These are phyloP conservation scores for Candida pini DNA, from an alignment of 805 yeast genomes.

Conservation along the genomic window DNA sequence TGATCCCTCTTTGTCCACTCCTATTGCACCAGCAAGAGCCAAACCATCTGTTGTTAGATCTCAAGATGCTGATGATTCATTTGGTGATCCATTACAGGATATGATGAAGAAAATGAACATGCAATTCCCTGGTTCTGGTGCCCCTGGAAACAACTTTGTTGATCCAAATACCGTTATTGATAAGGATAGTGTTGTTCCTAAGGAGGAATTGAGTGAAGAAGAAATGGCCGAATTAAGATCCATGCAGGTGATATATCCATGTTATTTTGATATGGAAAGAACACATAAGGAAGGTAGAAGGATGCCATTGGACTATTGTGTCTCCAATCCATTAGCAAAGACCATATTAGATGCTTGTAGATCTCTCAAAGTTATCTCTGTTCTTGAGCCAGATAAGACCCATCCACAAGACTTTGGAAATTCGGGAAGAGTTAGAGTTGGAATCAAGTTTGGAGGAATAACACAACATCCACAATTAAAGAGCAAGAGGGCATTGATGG, in stretches of 20 bases:
- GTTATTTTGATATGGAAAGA: conserved; percentile 80
- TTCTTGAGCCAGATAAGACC: conserved; percentile 73
- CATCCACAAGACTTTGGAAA: conserved; percentile 98
- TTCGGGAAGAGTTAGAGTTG: conserved; percentile 89
- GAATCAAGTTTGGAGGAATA: conserved; percentile 46
- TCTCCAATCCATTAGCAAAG: conserved; percentile 82
- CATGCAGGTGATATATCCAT: conserved; percentile 80
- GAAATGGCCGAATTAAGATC: conserved; percentile 59
- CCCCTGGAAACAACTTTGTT: conserved; percentile 14
- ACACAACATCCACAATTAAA: conserved; percentile 30
- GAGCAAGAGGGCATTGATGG: conserved; percentile 63
- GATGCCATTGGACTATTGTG: conserved; percentile 62
- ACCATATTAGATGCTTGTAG: conserved; percentile 69
- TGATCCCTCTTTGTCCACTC: conserved; percentile 64
- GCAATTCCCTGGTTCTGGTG: conserved; percentile 28
- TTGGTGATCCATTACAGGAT: conserved; percentile 20
- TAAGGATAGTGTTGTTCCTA: conserved; percentile 12
- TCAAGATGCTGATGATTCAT: conserved; percentile 38
- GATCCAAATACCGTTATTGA: conserved; percentile 8
- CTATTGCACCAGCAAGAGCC: conserved; percentile 61
- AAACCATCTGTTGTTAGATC: conserved; percentile 58
- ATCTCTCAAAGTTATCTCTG: conserved; percentile 24
- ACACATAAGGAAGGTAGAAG: conserved; percentile 81
- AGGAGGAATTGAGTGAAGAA: conserved; percentile 38
- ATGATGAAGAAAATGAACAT: conserved; percentile 25